Evolutionary conservation across 495 filamentous ascomycete genomes (phyloP).

Genomic region (Lindgomyces ingoldianus): DNA sequence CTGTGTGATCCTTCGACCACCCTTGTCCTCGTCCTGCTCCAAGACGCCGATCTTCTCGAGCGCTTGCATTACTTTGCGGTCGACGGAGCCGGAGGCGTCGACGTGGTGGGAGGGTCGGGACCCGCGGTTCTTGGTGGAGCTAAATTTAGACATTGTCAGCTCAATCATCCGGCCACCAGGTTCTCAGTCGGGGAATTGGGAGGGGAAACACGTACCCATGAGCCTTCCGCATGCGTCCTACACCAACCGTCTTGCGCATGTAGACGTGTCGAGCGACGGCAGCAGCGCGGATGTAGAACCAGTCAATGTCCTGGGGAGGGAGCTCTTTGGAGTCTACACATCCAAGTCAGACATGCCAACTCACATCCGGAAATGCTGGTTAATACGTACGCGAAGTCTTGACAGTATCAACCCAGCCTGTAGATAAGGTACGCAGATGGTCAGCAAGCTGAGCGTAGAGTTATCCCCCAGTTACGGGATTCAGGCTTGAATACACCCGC

Average conservation of each 20-base stretch:
- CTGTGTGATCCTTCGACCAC: constrained; percentile 95
- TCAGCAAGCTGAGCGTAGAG: constrained; percentile 39
- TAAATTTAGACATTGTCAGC: too few relatives aligned
- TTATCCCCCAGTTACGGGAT: constrained; percentile 49
- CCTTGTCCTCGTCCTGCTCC: constrained; percentile 95
- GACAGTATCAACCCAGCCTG: constrained; percentile 98
- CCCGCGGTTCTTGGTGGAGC: constrained; percentile 95
- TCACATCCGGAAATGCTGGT: background rate
- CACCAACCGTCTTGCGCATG: constrained; percentile 97
- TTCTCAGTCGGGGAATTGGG: background rate
- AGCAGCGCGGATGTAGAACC: constrained; percentile 97
- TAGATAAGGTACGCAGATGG: constrained; percentile 38
- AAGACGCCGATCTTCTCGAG: constrained; percentile 99
- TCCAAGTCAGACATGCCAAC: constrained; percentile 5
- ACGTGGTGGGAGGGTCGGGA: constrained; percentile 90
- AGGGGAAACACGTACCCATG: constrained; percentile 56
- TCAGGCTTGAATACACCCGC: constrained; percentile 30
- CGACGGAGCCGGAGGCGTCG: constrained; percentile 89
- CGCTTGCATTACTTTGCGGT: constrained; percentile 93
- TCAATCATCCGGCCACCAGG: too few relatives aligned
- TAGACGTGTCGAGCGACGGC: constrained; percentile 97
- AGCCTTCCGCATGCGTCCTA: constrained; percentile 86
- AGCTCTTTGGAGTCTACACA: constrained; percentile 75
- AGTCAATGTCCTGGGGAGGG: constrained; percentile 64
- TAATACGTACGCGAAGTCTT: constrained; percentile 71